These are phyloP conservation scores for Calonectria naviculata DNA, from an alignment of 2,329 filamentous ascomycete genomes.

Conservation along the genomic window DNA sequence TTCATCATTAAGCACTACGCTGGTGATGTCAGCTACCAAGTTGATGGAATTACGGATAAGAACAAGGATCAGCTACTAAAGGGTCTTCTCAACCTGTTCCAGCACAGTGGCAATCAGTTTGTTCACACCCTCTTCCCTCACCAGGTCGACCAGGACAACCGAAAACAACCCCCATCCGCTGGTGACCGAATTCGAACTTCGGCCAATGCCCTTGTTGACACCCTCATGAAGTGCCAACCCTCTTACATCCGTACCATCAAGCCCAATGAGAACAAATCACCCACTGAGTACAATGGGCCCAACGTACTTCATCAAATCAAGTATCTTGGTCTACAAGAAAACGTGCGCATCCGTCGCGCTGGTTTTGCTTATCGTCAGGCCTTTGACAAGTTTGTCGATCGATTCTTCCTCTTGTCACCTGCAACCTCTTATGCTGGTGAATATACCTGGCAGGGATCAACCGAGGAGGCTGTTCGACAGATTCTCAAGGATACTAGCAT, in stretches of 20 bases:
- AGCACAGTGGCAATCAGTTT: conserved; percentile 85
- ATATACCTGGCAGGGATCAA: conserved; percentile 93
- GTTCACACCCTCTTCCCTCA: conserved; percentile 91
- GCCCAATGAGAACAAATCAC: conserved; percentile 98
- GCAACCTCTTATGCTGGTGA: conserved; percentile 97
- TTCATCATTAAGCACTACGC: conserved; percentile 99
- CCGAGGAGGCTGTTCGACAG: conserved; percentile 87
- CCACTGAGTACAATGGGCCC: conserved; percentile 87
- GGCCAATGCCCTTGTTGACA: conserved; percentile 93
- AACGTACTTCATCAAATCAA: conserved; percentile 99
- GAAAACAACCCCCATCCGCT: conserved; percentile 91
- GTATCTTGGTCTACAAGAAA: conserved; percentile 98
- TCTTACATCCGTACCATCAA: conserved; percentile 99
- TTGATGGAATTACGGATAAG: conserved; percentile 98
- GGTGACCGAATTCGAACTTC: conserved; percentile 97
- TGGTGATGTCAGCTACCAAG: conserved; percentile 93
- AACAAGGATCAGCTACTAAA: conserved; percentile 99
- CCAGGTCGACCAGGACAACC: conserved; percentile 95
- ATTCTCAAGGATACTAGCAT: conserved; percentile 98
- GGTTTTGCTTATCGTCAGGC: conserved; percentile 97
- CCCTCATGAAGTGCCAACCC: conserved; percentile 95
- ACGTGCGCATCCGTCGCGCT: conserved; percentile 95
- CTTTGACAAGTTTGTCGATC: conserved; percentile 97
- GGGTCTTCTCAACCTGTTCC: conserved; percentile 88
- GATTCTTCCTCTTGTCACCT: conserved; percentile 94